Base-by-base conservation (phyloP, 2,329 filamentous ascomycete genomes). In the Epichloe typhina region DNA sequence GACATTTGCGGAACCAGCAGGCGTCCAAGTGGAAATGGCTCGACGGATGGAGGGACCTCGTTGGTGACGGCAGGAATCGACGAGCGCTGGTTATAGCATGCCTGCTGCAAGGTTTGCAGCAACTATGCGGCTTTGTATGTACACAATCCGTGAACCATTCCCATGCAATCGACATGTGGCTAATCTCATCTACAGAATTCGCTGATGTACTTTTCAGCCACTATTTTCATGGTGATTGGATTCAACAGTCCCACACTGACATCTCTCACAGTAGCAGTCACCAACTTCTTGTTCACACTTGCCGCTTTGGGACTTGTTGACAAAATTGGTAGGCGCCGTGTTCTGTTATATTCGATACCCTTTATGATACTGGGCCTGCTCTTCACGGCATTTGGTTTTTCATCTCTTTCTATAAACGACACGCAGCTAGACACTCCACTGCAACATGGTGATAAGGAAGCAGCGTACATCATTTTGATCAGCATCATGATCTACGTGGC, bases 201-300 rank as follows among this genome's bases (percentile, higher is more conserved):
- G 11, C 73, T 95, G 33, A 95, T 95, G 88, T 95, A 95, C 67
- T 95, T 88, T 63, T 88, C 86, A 0, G 86, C 85, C 4, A 89
- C 86, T 7, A 88, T 91, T 33, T 91, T 91, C 62, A 76, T 79
- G 3, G 74, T 88, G 35, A 76, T 95, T 1, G 84, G 84, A 1
- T 95, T 95, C 63, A 74, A 76, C 41, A 84, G 81, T 50, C 88
- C 88, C 5, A 93, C 87, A 0, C 75, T 91, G 47, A 88, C 86
- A 1, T 87, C 87, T 1, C 76, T 94, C 53, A 83, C 82, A 2
- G 84, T 95, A 13, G 88, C 88, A 0, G 74, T 84, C 52, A 93
- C 89, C 45, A 95, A 94, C 61, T 90, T 91, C 59, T 61, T 84
- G 50, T 88, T 93, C 62, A 90, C 85, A 0, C 68, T 86, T n/a